Percentiles rank a stretch among this genome's conserved stretches.
phyloP scores from a whole-genome alignment of 2,329 filamentous ascomycete genomes.

The Cladosporium sp. region DNA sequence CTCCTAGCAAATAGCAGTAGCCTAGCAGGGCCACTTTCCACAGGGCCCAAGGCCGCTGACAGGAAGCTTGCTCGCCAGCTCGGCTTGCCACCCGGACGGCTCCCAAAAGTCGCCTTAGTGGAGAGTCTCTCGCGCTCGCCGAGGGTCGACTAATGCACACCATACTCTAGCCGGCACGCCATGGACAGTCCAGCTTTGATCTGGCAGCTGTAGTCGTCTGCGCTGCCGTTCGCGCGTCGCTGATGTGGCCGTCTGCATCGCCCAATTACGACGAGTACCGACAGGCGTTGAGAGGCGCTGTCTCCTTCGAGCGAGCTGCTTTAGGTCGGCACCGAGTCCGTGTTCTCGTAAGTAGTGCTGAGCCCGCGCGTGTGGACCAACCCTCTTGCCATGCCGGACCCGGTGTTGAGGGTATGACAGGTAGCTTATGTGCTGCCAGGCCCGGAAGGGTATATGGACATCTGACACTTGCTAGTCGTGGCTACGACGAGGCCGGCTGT shows the following conservation, averaged over 20 bases:
- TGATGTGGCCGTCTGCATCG: constrained; percentile 1
- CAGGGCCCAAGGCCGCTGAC: not conserved
- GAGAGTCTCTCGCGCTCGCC: constrained; percentile 3
- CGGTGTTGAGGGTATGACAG: constrained; percentile 20
- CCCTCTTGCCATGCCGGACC: constrained; percentile 13
- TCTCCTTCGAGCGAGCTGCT: constrained; percentile 17
- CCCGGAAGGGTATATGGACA: constrained; percentile 1
- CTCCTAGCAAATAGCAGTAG: constrained; percentile 2
- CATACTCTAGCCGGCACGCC: constrained; percentile 1
- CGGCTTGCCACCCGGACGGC: not conserved
- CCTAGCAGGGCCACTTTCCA: not conserved
- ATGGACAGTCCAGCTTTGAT: not conserved
- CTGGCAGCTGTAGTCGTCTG: constrained; percentile 4
- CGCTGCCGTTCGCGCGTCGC: not conserved
- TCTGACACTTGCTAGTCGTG: not conserved
- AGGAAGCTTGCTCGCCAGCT: not conserved
- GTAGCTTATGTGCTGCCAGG: constrained; percentile 16
- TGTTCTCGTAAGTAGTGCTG: not conserved
- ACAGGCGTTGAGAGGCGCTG: constrained; percentile 1
- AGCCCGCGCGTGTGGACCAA: constrained; percentile 11
- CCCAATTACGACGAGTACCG: constrained; percentile 11
- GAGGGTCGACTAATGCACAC: constrained; percentile 13
- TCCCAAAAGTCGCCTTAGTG: constrained; percentile 3
- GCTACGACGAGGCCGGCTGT: not conserved
- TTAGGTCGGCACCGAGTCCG: constrained; percentile 19